A percentile compares a stretch with the other conserved stretches of the same genome.
These are phyloP conservation scores for Primulina huaijiensis DNA, from an alignment of 257 asterid genomes.

Conservation along the genomic window DNA sequence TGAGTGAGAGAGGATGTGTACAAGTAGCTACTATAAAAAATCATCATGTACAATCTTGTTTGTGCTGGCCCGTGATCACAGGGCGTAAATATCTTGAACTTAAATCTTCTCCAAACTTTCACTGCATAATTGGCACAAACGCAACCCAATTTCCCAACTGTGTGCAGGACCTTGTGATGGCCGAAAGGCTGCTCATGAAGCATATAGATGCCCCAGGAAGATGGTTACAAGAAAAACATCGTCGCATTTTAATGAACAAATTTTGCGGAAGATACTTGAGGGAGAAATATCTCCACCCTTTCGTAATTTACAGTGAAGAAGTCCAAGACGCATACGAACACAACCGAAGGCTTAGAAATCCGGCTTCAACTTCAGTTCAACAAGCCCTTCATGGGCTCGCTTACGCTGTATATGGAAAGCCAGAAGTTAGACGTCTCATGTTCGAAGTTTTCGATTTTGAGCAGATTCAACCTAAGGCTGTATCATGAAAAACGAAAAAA, in stretches of 20 bases:
- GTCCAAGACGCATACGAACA: constrained; percentile 87
- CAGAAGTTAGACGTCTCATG: constrained; percentile 95
- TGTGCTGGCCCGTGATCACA: neutral
- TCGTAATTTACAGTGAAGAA: constrained; percentile 77
- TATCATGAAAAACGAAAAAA: constrained; percentile 26
- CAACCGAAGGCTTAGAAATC: constrained; percentile 88
- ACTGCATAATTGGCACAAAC: neutral
- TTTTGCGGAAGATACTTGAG: constrained; percentile 87
- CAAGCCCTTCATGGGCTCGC: constrained; percentile 94
- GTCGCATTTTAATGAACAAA: constrained; percentile 84
- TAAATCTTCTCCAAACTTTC: neutral
- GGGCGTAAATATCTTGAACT: neutral
- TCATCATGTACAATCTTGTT: neutral
- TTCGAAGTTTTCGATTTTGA: constrained; percentile 96
- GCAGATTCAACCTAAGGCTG: constrained; percentile 79
- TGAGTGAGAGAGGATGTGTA: neutral
- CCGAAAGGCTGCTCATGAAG: constrained; percentile 93
- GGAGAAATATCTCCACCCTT: constrained; percentile 77
- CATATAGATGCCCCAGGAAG: constrained; percentile 95
- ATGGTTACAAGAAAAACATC: constrained; percentile 87
- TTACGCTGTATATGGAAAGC: constrained; percentile 84
- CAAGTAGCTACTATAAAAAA: neutral
- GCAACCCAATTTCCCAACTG: neutral
- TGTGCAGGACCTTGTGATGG: constrained; percentile 88
- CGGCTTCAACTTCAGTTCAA: constrained; percentile 92